Evolutionary conservation across 2,329 filamentous ascomycete species (phyloP).

Genomic region (Stachybotrys echinatus): DNA sequence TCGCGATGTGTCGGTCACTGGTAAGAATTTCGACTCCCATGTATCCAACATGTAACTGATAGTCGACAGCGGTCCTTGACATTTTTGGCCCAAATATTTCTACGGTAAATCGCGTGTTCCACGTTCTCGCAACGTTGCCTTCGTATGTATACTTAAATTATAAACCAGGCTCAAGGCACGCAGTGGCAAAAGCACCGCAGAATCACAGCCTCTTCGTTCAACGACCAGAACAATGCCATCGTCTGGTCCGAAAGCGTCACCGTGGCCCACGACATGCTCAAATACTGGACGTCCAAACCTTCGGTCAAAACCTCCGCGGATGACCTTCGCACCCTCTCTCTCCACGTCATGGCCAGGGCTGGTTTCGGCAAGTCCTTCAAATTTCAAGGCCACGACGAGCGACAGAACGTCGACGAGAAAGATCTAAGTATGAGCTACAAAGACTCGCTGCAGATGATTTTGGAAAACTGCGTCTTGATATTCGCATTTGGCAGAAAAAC

Average conservation of each 20-base stretch:
- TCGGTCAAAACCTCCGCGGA: conserved; percentile 11
- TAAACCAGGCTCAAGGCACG: not conserved
- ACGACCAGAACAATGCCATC: conserved; percentile 12
- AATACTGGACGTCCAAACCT: conserved; percentile 9
- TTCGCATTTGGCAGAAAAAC: conserved; percentile 12
- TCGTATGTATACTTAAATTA: too few relatives aligned
- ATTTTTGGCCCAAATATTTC: conserved; percentile 2
- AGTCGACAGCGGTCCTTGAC: not conserved
- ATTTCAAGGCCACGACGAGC: conserved; percentile 2
- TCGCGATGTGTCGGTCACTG: conserved; percentile 1
- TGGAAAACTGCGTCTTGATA: conserved; percentile 11
- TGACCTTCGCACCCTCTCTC: conserved; percentile 10
- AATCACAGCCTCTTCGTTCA: conserved; percentile 4
- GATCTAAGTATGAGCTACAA: conserved; percentile 5
- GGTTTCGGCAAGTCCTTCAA: conserved; percentile 13
- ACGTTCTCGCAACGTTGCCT: too few relatives aligned
- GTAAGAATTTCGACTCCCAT: not conserved
- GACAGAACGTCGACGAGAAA: conserved; percentile 4
- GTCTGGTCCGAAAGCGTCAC: conserved; percentile 12
- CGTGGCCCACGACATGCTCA: conserved; percentile 12
- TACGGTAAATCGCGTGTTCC: not conserved
- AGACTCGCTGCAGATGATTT: conserved; percentile 8
- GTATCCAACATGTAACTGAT: not conserved
- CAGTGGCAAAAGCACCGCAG: conserved; percentile 1
- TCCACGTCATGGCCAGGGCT: conserved; percentile 13